Conservation (phyloP, 2,329 filamentous ascomycete genomes). For the Stagonosporopsis vannaccii region DNA sequence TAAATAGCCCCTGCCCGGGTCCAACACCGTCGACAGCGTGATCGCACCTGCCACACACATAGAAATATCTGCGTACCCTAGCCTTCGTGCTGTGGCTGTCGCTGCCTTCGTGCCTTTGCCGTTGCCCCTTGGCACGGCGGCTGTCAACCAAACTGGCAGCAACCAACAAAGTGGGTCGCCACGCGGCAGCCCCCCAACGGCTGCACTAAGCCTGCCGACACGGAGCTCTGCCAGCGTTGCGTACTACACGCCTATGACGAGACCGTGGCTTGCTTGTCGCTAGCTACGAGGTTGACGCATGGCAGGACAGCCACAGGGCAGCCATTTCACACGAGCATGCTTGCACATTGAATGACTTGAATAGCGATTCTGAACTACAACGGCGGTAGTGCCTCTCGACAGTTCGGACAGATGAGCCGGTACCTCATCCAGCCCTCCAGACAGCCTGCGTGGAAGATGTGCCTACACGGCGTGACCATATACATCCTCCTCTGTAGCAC, state of each 20-base stretch:
- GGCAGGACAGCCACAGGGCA: neutral
- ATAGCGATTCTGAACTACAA: conserved; percentile 60
- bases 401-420: conserved; percentile 92
- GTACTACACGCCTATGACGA: neutral
- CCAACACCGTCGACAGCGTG: neutral
- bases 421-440: conserved; percentile 97
- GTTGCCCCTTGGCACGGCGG: conserved; percentile 1
- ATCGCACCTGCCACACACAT: neutral
- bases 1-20: conserved; percentile 4
- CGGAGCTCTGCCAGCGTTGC: neutral
- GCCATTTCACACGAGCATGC: neutral
- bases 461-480: conserved; percentile 96
- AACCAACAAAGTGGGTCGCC: neutral
- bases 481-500: conserved; percentile 83
- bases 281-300: neutral
- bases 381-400: conserved; percentile 86
- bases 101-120: conserved; percentile 7
- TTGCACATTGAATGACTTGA: neutral
- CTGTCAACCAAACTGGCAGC: neutral
- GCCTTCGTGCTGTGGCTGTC: neutral
- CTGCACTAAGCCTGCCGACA: neutral
- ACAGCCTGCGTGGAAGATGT: conserved; percentile 93
- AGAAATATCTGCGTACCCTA: neutral
- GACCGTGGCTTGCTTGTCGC: neutral
- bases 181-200: conserved; percentile 5